Evolutionary conservation across 2,329 filamentous ascomycete genomes (phyloP).

Genomic region (Penicillium sp.): DNA sequence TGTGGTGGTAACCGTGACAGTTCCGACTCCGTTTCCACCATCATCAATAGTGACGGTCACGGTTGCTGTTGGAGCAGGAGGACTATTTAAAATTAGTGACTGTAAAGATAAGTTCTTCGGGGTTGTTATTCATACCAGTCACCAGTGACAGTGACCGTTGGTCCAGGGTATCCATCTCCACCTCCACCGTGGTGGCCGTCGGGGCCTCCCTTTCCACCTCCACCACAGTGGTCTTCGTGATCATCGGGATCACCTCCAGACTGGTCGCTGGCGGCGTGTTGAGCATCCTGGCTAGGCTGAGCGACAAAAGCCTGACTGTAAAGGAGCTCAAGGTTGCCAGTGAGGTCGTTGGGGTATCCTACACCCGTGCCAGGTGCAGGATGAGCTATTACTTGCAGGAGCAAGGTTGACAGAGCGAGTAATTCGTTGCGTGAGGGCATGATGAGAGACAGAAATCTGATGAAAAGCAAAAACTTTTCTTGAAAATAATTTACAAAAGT

Average conservation of each 20-base stretch:
- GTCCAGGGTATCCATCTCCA: constrained; percentile 1
- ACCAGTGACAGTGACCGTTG: constrained; percentile 4
- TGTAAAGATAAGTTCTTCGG: not conserved
- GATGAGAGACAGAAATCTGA: not conserved
- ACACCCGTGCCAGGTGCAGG: not conserved
- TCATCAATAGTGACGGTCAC: constrained; percentile 10
- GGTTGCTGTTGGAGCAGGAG: not conserved
- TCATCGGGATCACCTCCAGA: not conserved
- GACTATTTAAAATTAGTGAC: not conserved
- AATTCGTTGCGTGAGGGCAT: constrained; percentile 6
- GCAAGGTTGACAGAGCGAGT: constrained; percentile 3
- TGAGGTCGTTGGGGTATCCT: not conserved
- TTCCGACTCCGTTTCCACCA: not conserved
- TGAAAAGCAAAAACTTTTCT: too few relatives aligned
- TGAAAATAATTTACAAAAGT: too few relatives aligned
- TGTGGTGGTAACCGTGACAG: constrained; percentile 5
- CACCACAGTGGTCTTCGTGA: not conserved
- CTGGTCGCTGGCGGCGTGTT: not conserved
- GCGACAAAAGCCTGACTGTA: not conserved
- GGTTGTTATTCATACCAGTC: constrained; percentile 2
- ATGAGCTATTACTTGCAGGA: constrained; percentile 4
- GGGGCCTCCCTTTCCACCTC: not conserved
- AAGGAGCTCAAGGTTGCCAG: not conserved
- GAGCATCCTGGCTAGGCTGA: not conserved
- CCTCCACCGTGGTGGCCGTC: not conserved